Evolutionary conservation across 352 stramenopile species (phyloP), one percentile per base, ranked within the genome.

Genomic region (Phytophthora citrophthora): DNA sequence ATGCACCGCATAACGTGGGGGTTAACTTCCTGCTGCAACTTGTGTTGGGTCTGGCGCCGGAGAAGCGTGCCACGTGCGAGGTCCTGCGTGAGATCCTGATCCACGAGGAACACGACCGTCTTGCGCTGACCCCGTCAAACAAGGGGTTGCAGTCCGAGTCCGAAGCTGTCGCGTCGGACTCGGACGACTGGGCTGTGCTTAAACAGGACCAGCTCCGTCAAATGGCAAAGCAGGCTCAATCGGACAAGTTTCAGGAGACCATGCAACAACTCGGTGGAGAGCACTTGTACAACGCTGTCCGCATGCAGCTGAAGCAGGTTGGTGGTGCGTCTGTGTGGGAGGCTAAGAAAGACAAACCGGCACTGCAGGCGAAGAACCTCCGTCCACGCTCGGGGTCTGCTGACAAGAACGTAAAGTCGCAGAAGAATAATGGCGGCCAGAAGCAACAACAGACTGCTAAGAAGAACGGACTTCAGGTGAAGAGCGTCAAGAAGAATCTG

Each of bases 241-340:
- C 63, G 5, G 32, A 50, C 18, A 58, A 59, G 44, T 71, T 71
- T 38, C 56, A 71, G 38, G 57, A 67, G 11, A 16, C 62, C n/a
- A 70, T 66, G 49, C 32, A 53, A 36, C 55, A 70, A n/a, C 40
- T 66, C n/a, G 16, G 20, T 4, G 63, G 63, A 1, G 34, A 59
- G 5, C 41, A 67, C 23, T n/a, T 71, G 11, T 71, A 68, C 27
- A 50, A 71, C 26, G 31, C 56, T 2, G 67, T 67, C 8, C 63
- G 56, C 2, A 45, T 43, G 31, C 56, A 54, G 10, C 2, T 71
- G 36, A 67, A 54, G 6, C 48, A 67, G 36, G 16, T 41, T 8
- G 62, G 60, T 2, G 61, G 58, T 29, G 48, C 20, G 15, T 54
- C 60, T 12, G 20, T 63, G 12, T 71, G 63, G 56, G 49, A 62